These are phyloP conservation scores for Vitis rotundifolia DNA, from an alignment of 164 flowering plant genomes.

Conservation along the genomic window DNA sequence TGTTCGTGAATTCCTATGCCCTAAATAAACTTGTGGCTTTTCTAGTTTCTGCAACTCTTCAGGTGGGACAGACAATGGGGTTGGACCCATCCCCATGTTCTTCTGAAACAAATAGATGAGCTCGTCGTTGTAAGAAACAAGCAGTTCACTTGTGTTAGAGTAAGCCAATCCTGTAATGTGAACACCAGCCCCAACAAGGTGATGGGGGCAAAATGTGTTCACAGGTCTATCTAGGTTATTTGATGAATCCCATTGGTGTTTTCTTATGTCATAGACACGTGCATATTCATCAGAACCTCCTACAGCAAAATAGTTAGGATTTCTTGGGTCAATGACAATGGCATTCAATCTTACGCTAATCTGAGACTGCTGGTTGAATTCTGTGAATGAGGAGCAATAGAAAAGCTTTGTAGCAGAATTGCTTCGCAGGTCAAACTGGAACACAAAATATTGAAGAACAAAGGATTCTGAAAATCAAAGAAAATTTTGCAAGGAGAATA, in stretches of 20 bases:
- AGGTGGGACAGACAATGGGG: slow-evolving; percentile 32
- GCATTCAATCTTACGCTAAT: slow-evolving; percentile 43
- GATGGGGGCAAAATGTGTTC: slow-evolving; percentile 56
- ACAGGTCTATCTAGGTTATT: slow-evolving; percentile 37
- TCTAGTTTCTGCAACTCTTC: slow-evolving; percentile 32
- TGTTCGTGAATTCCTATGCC: not conserved
- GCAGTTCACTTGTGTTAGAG: slow-evolving; percentile 61
- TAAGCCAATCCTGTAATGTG: slow-evolving; percentile 72
- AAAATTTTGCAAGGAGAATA: not conserved
- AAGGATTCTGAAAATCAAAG: slow-evolving; percentile 1
- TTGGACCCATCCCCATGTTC: slow-evolving; percentile 60
- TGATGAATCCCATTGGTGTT: slow-evolving; percentile 38
- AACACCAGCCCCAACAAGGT: slow-evolving; percentile 38
- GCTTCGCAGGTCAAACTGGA: slow-evolving; percentile 78
- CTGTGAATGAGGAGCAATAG: slow-evolving; percentile 45
- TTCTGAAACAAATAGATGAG: slow-evolving; percentile 64
- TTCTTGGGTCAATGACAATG: slow-evolving; percentile 66
- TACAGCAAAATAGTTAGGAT: slow-evolving; percentile 59
- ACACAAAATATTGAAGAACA: slow-evolving; percentile 12
- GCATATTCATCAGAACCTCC: slow-evolving; percentile 77
- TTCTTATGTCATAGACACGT: slow-evolving; percentile 75
- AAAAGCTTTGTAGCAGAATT: slow-evolving; percentile 58
- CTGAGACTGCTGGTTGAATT: slow-evolving; percentile 25
- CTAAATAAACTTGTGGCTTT: slow-evolving; percentile 15
- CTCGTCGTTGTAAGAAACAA: slow-evolving; percentile 78